Evolutionary conservation across 441 rosid species (phyloP).

Genomic region (Francoa sonchifolia): DNA sequence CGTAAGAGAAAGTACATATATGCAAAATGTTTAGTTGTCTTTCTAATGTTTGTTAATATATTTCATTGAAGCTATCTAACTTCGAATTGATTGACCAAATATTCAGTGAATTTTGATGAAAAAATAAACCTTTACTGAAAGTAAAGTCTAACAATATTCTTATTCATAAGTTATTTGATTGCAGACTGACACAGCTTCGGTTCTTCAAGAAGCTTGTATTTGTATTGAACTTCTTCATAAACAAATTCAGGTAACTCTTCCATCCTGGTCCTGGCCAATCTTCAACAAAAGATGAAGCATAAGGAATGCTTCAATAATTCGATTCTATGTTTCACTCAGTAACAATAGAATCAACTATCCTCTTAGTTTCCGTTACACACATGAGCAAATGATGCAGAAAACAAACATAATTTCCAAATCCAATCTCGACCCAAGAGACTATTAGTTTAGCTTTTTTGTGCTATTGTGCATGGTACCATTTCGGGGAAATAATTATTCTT

Average conservation of each 20-base stretch:
- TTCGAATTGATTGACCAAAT: not conserved
- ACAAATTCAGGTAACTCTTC: constrained; percentile 39
- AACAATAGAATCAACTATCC: not conserved
- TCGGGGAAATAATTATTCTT: not conserved
- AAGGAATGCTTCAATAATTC: not conserved
- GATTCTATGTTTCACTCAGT: not conserved
- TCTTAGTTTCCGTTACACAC: constrained; percentile 22
- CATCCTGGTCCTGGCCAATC: too few relatives aligned
- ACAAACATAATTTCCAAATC: not conserved
- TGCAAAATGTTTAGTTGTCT: not conserved
- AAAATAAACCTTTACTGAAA: too few relatives aligned
- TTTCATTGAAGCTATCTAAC: not conserved
- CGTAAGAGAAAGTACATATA: not conserved
- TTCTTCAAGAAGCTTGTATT: constrained; percentile 55
- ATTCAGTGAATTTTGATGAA: not conserved
- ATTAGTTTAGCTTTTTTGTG: not conserved
- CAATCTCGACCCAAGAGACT: not conserved
- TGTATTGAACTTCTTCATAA: constrained; percentile 47
- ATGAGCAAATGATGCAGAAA: not conserved
- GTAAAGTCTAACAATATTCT: not conserved
- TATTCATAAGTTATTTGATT: not conserved
- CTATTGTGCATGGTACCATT: too few relatives aligned
- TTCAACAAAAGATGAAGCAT: not conserved
- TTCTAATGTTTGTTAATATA: not conserved
- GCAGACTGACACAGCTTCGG: constrained; percentile 72